Evolutionary conservation across 805 yeast species (phyloP).

Genomic region (Candida ascalaphidarum): DNA sequence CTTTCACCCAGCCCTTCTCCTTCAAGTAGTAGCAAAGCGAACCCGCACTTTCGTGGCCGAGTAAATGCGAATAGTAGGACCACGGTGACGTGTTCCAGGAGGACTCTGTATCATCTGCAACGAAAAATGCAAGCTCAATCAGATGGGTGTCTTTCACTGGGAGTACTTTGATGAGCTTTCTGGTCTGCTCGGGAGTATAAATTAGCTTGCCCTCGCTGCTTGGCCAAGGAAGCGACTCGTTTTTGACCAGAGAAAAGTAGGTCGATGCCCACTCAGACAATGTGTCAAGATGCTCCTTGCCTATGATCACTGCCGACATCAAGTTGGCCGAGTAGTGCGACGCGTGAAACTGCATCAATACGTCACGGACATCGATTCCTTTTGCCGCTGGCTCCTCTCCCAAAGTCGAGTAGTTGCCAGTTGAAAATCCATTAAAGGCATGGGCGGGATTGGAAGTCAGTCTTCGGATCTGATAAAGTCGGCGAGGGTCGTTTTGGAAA

Average conservation of each 20-base stretch:
- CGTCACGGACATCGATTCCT: conserved; percentile 73
- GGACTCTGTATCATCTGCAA: conserved; percentile 63
- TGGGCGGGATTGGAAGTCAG: conserved; percentile 63
- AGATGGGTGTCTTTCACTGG: conserved; percentile 78
- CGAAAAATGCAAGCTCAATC: conserved; percentile 58
- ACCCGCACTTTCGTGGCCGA: conserved; percentile 92
- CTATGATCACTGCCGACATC: conserved; percentile 83
- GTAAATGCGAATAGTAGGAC: conserved; percentile 65
- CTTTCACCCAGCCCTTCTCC: conserved; percentile 66
- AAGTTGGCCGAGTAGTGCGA: conserved; percentile 74
- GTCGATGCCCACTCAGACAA: conserved; percentile 64
- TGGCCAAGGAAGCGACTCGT: conserved; percentile 37
- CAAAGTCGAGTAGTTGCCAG: conserved; percentile 78
- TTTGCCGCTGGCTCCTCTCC: conserved; percentile 51
- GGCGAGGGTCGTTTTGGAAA: conserved; percentile 83
- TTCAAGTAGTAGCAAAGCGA: conserved; percentile 69
- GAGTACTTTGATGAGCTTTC: conserved; percentile 52
- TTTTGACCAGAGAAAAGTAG: conserved; percentile 55
- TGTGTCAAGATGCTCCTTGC: conserved; percentile 69
- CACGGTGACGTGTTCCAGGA: conserved; percentile 63
- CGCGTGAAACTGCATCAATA: conserved; percentile 66
- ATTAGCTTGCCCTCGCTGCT: conserved; percentile 39
- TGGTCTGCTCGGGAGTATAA: conserved; percentile 39
- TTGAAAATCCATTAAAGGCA: conserved; percentile 82
- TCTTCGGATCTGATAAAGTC: conserved; percentile 78